Base-by-base conservation (phyloP, 2,329 filamentous ascomycete genomes). In the Penicillium sp. region DNA sequence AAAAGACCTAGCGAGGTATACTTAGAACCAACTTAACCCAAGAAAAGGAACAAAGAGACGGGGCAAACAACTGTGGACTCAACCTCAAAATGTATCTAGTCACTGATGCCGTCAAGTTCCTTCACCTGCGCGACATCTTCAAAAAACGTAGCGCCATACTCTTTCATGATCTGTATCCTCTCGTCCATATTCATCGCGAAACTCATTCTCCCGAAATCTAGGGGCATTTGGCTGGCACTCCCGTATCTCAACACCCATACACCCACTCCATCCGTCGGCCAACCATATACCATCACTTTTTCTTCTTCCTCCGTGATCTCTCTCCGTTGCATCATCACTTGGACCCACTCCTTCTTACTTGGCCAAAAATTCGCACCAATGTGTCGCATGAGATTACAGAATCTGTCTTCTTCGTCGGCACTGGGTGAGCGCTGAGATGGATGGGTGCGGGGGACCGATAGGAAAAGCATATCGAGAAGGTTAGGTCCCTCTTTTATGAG, bases 381-480 rank as follows among this genome's bases (percentile, higher is more conserved):
- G 47, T 38, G 50, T 55, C 57, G 55, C 53, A 60, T 29, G 31
- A 60, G 29, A 60, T 55, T 49, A 53, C 57, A 63, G 49, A 63
- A 60, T 16, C 16, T 43, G 21, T 49, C 46, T 49, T 49, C 46
- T 38, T 48, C 46, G 31, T 33, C 44, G 27, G 1, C n/a, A 46
- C 27, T 46, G 3, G 44, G n/a, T 1, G 58, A 52, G 39, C 58
- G 59, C 51, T 49, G 45, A 25, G 33, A 52, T 36, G 1, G 21
- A 58, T 53, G 47, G 48, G 33, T 50, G 59, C 57, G 56, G 19
- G 53, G 38, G 48, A 60, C 48, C 21, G 54, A 60, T 49, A 61
- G 56, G 56, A 60, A 63, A 25, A 59, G 49, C 59, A 63, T 56
- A 3, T 61, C 54, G 31, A 59, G 5, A 54, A 61, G 61, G 50